Evolutionary conservation across 2,329 filamentous ascomycete genomes (phyloP), one percentile per base, ranked within the genome.

Genomic region (Mycosphaerella arachidis): DNA sequence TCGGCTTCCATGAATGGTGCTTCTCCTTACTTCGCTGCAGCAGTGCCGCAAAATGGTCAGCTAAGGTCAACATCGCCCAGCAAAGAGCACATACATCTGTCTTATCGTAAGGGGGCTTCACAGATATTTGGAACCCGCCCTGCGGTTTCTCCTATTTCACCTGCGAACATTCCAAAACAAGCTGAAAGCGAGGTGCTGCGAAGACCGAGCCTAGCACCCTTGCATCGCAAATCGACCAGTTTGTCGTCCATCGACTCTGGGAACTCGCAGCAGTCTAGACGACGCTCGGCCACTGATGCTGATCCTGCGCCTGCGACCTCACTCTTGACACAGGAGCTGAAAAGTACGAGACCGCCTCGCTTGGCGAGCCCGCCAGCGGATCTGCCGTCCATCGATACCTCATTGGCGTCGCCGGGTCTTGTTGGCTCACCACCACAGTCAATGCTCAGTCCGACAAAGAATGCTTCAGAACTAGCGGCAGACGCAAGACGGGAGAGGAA

Each of bases 401-500:
- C 67, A 9, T 54, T 69, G 13, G 59, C 66, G n/a, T 60, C 65
- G 13, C 56, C 61, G 16, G 24, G 55, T 27, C 27, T 55, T 6
- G 29, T 63, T 13, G 55, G 45, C 6, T 65, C 64, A 13, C 60
- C 60, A 24, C 43, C 58, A 20, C 64, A 66, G 24, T 53, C 55
- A 20, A 69, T 67, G 67, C 71, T 63, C 56, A 77, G 58, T 66
- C 75, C 60, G 57, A 73, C 63, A 61, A 77, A 69, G 57, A 81
- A 85, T 7, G 78, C 89, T 62, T 89, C 85, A 63, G 92, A 95
- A 61, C 81, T 91, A 6, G 91, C 94, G 10, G 84, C 89, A n/a
- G 94, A 91, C 72, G 94, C 94, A 13, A 85, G 94, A 31, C 85
- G 91, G 37, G 94, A 97, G 75, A 86, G 94, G 62, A 99, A 97